Base-by-base conservation (phyloP, 2,329 filamentous ascomycete species). In the Penicillium brevicompactum region DNA sequence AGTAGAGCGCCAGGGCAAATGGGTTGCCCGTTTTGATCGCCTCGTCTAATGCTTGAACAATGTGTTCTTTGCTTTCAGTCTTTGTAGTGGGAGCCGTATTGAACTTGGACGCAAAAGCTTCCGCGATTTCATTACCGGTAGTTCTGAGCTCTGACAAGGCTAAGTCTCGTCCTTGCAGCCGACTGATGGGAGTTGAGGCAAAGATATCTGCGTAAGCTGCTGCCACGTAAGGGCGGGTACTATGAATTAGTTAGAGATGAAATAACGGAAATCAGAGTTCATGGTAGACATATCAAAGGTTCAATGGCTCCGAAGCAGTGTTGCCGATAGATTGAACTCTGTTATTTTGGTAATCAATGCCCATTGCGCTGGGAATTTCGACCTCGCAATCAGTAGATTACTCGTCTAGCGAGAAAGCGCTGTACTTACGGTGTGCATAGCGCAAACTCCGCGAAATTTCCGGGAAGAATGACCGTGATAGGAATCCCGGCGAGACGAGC, bases 361-460 rank as follows among this genome's bases (percentile, higher is more conserved):
- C 60, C 14, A 61, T 42, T 11, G 57, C 44, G 13, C 59, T 62
- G 40, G 18, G 11, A 42, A 16, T 18, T 42, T 18, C n/a, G 16
- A 38, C 4, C n/a, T 14, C 34, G n/a, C n/a, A 38, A 8, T 38
- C 14, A 38, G n/a, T 16, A 8, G 10, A 42, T 24, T 42, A 8
- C 6, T 8, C 8, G 9, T 24, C 9, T 42, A 11, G 14, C 32
- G 34, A 30, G n/a, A 22, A 51, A n/a, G n/a, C n/a, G n/a, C n/a
- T n/a, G 10, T 14, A 56, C 55, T 22, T 38, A 61, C 61, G 37
- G 49, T 18, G 55, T 59, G 53, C 24, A 43, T 22, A 65, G 32
- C 3, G 51, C 42, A 11, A 58, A 64, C 31, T 63, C 61, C 3
- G 59, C 61, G 14, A 65, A 65, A 43, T 57, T 52, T 5, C 57